Conservation (phyloP, 305 asterid species). For the Fraxinus dipetala region DNA sequence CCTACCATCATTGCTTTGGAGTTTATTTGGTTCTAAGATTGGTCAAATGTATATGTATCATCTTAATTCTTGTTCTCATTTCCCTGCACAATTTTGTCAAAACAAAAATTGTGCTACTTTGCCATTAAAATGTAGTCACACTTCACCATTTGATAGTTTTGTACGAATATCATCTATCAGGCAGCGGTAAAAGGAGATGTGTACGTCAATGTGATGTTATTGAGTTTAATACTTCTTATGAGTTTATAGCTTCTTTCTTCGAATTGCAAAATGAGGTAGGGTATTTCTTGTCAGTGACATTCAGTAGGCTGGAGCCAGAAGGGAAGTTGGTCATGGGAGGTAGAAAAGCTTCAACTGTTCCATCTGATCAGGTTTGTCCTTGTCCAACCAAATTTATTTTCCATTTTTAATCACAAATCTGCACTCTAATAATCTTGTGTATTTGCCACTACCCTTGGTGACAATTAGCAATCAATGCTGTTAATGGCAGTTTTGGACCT, state of each 20-base stretch:
- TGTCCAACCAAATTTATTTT: constrained; percentile 11
- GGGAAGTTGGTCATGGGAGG: constrained; percentile 95
- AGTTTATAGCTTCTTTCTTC: constrained; percentile 18
- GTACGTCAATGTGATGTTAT: not conserved
- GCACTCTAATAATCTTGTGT: not conserved
- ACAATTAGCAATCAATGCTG: not conserved
- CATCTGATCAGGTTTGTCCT: constrained; percentile 65
- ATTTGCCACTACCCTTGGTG: not conserved
- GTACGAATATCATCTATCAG: not conserved
- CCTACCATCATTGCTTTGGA: not conserved
- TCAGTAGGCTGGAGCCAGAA: constrained; percentile 91
- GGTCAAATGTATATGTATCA: constrained; percentile 8
- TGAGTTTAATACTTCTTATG: not conserved
- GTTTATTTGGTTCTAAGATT: not conserved
- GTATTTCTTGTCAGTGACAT: constrained; percentile 64
- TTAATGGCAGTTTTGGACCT: not conserved
- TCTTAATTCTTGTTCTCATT: constrained; percentile 8
- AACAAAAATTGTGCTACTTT: constrained; percentile 1
- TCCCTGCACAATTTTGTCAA: constrained; percentile 12
- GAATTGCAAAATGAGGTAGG: constrained; percentile 32
- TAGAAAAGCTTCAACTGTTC: constrained; percentile 59
- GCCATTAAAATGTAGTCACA: constrained; percentile 10
- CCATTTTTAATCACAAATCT: not conserved
- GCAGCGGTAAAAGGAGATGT: not conserved
- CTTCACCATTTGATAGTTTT: constrained; percentile 6